phyloP scores from a whole-genome alignment of 306 rosid species.

The Hippophae gyantsensis region DNA sequence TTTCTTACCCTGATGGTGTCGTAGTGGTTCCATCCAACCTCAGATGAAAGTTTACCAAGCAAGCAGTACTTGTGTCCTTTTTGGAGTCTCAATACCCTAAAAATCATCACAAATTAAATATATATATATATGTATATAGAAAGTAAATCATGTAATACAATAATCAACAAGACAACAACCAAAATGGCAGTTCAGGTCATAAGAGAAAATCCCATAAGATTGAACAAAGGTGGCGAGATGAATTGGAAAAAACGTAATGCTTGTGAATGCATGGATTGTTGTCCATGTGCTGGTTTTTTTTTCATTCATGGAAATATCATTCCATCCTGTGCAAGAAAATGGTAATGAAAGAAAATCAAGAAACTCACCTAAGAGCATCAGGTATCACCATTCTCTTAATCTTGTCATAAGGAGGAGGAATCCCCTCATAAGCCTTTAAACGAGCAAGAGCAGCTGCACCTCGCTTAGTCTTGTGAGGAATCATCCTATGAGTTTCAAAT shows the following conservation, averaged over 20 bases:
- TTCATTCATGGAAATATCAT: no score
- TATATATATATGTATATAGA: background rate
- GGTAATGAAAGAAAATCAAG: background rate
- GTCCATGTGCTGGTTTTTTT: no score
- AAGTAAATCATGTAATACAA: background rate
- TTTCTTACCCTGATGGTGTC: slow-evolving; percentile 28
- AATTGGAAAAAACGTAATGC: no score
- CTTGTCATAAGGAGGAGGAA: slow-evolving; percentile 59
- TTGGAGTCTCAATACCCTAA: slow-evolving; percentile 73
- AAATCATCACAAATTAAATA: background rate
- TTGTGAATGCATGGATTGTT: no score
- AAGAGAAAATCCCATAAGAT: no score
- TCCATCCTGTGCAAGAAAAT: no score
- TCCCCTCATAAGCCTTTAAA: slow-evolving; percentile 48
- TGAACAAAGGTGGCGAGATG: no score
- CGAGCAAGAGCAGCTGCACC: slow-evolving; percentile 62
- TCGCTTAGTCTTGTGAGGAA: slow-evolving; percentile 56
- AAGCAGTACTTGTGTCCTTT: slow-evolving; percentile 65
- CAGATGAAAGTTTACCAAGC: slow-evolving; percentile 51
- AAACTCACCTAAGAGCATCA: slow-evolving; percentile 55
- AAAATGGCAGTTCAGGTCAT: background rate
- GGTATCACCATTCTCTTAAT: slow-evolving; percentile 54
- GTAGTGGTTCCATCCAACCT: slow-evolving; percentile 48
- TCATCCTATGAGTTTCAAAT: slow-evolving; percentile 29
- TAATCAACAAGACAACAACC: background rate